Base-by-base conservation (phyloP, 2,329 filamentous ascomycete genomes). In the Fusarium circinatum region DNA sequence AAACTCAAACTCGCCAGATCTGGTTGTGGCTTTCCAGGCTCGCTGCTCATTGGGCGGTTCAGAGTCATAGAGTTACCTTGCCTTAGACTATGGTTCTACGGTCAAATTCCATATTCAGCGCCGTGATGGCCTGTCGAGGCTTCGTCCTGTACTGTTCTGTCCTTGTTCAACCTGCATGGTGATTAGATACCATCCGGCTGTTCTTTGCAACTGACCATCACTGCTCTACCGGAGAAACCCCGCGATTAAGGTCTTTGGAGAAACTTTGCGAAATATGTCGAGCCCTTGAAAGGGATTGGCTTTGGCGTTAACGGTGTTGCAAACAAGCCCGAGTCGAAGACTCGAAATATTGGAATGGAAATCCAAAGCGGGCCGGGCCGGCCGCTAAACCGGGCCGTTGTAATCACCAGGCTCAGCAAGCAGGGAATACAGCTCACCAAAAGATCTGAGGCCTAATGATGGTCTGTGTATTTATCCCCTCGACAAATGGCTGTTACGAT, bases 351-450 rank as follows among this genome's bases (percentile, higher is more conserved):
- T 72, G 67, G 49, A 61, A 67, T 70, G 57, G 66, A 68, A 60
- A 61, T 52, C 62, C 57, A 69, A 66, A 73, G 73, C 75, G 76
- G 76, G 68, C 76, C 76, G 75, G 75, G 34, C 76, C 74, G 75
- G 76, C 65, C 74, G 58, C 63, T 61, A 64, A 67, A 69, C 75
- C 76, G 74, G 76, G 66, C 76, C 76, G 75, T 71, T 69, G 62
- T 71, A 70, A 70, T 73, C 47, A 65, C 69, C 65, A 72, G 56
- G 69, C 69, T 67, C 48, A 70, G 56, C 58, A 60, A 62, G 48
- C 63, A 73, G 62, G 68, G 63, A 54, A 59, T 44, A 51, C 36
- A 44, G 57, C 55, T 65, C 54, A 57, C 30, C 30, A 49, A 51
- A 68, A 64, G 55, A 52, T 51, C 57, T 55, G 42, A 51, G 66